Conservation (phyloP, 2,329 filamentous ascomycete species). For the Knoxdaviesia capensis region DNA sequence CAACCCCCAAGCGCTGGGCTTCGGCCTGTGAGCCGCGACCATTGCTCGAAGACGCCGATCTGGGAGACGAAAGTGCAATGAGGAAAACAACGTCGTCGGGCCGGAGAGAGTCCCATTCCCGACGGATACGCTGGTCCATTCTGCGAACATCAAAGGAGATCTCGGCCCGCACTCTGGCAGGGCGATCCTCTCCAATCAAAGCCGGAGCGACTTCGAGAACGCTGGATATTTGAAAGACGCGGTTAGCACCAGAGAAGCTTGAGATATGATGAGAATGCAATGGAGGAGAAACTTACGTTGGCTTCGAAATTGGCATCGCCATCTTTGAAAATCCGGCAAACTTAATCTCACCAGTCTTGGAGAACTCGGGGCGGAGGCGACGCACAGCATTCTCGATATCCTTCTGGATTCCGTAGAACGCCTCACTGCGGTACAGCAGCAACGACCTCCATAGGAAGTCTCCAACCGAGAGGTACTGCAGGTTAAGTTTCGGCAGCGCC, state of each 20-base stretch:
- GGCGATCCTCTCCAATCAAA: conserved; percentile 62
- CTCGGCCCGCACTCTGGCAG: conserved; percentile 73
- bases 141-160: conserved; percentile 66
- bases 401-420: conserved; percentile 84
- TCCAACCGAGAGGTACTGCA: conserved; percentile 86
- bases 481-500: conserved; percentile 80
- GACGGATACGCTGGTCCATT: conserved; percentile 53
- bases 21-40: conserved; percentile 22
- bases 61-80: conserved; percentile 48
- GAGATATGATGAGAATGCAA: too few species aligned
- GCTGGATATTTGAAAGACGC: conserved; percentile 10
- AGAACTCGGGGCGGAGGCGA: conserved; percentile 51
- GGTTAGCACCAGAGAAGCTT: too few species aligned
- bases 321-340: conserved; percentile 83
- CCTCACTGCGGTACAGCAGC: conserved; percentile 70
- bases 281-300: conserved; percentile 26
- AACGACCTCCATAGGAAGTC: conserved; percentile 96
- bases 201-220: conserved; percentile 74
- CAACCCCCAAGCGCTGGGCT: conserved; percentile 44
- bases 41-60: conserved; percentile 30
- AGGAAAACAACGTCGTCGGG: conserved; percentile 83
- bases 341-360: conserved; percentile 41
- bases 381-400: conserved; percentile 72
- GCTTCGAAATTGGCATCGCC: conserved; percentile 72
- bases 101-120: conserved; percentile 78